Percentiles rank a stretch among this genome's conserved stretches.
Evolutionary conservation across 306 rosid species (phyloP).

Genomic region (Cicer yamashitae): DNA sequence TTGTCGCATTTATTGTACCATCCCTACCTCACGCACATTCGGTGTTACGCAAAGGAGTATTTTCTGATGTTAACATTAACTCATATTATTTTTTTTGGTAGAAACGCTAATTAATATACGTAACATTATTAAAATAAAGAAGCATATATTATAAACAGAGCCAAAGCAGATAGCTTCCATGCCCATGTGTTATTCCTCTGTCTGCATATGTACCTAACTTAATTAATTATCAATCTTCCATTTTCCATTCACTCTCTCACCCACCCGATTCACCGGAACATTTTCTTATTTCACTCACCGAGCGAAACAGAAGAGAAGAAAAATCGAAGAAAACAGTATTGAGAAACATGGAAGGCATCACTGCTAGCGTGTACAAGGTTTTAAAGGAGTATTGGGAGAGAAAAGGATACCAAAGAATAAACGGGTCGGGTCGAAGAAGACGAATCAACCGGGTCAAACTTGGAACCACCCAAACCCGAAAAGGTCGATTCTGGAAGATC

Average conservation of each 20-base stretch:
- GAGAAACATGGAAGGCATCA: slow-evolving; percentile 63
- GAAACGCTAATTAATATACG: background rate
- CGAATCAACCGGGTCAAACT: slow-evolving; percentile 42
- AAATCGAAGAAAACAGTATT: background rate
- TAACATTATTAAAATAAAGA: background rate
- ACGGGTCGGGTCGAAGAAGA: slow-evolving; percentile 47
- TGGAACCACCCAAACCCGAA: slow-evolving; percentile 45
- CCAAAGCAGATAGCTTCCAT: background rate
- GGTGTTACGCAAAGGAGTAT: background rate
- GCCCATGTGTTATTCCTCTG: slow-evolving; percentile 13
- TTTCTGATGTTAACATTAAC: background rate
- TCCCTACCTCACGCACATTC: background rate
- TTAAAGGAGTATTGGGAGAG: slow-evolving; percentile 61
- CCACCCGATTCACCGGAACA: background rate
- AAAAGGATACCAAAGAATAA: slow-evolving; percentile 58
- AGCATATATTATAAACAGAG: background rate
- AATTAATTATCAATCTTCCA: slow-evolving; percentile 5
- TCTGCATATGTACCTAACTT: slow-evolving; percentile 46
- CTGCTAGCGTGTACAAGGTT: slow-evolving; percentile 53
- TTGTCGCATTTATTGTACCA: slow-evolving; percentile 24
- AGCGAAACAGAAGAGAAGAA: background rate
- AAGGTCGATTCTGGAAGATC: slow-evolving; percentile 61
- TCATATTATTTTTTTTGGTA: no score
- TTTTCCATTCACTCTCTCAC: slow-evolving; percentile 35
- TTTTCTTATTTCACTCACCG: background rate